A percentile compares a stretch with the other conserved stretches of the same genome.
phyloP scores from a whole-genome alignment of 2,329 filamentous ascomycete species.

The Colletotrichum truncatum region DNA sequence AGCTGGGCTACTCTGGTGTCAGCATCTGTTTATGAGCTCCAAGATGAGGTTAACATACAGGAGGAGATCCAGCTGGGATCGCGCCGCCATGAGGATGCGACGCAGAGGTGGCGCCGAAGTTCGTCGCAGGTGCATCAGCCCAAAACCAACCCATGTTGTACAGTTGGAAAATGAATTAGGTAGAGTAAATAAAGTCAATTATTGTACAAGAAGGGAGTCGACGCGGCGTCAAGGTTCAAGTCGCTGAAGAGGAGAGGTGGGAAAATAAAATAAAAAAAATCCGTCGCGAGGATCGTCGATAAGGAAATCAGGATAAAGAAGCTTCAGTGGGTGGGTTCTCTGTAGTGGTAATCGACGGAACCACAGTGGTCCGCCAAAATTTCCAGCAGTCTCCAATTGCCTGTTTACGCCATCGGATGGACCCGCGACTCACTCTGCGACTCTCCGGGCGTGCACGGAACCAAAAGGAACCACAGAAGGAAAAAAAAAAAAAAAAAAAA shows the following conservation, averaged over 20 bases:
- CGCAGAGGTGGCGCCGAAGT: slow-evolving; percentile 26
- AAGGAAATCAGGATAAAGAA: slow-evolving; percentile 13
- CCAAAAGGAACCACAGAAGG: too few relatives aligned
- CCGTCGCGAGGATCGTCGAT: slow-evolving; percentile 12
- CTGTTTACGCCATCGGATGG: slow-evolving; percentile 10
- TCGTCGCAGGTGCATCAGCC: slow-evolving; percentile 58
- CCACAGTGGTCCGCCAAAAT: slow-evolving; percentile 4
- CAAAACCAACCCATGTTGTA: slow-evolving; percentile 70
- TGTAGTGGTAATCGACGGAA: slow-evolving; percentile 2
- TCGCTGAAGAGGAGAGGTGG: background rate
- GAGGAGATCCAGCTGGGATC: slow-evolving; percentile 41
- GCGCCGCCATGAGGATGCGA: slow-evolving; percentile 35
- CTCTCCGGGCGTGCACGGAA: background rate
- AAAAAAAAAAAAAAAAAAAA: background rate
- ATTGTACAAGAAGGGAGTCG: background rate
- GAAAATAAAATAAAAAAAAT: slow-evolving; percentile 21
- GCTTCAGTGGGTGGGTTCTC: background rate
- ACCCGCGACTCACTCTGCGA: slow-evolving; percentile 15
- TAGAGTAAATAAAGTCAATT: background rate
- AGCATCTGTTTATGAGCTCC: slow-evolving; percentile 17
- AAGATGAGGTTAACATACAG: slow-evolving; percentile 42
- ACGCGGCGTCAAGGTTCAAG: background rate
- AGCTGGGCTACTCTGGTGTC: slow-evolving; percentile 53
- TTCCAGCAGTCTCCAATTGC: background rate
- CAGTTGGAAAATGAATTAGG: background rate